phyloP scores from a whole-genome alignment of 1,284 basidiomycete species.

The Fomes fomentarius region DNA sequence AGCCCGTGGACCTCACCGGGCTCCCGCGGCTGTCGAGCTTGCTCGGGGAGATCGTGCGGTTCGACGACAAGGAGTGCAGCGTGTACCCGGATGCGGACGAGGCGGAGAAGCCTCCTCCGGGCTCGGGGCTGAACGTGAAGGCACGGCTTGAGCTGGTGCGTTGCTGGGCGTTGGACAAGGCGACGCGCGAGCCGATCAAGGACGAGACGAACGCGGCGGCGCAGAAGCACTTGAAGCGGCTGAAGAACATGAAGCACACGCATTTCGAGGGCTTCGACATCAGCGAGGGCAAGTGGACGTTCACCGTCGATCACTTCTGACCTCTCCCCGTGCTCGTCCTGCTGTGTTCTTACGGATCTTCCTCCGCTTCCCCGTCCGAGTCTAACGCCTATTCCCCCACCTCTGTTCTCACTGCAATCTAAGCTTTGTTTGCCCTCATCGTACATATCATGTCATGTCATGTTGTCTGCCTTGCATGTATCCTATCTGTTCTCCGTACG shows the following conservation, averaged over 20 bases:
- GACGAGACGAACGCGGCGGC: conserved; percentile 77
- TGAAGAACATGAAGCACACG: conserved; percentile 87
- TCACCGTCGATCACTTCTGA: conserved; percentile 91
- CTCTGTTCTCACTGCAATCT: conserved; percentile 8
- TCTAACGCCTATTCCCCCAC: conserved; percentile 6
- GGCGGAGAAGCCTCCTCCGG: conserved; percentile 78
- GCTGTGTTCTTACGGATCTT: conserved; percentile 14
- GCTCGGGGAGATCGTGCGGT: conserved; percentile 86
- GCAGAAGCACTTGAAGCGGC: conserved; percentile 80
- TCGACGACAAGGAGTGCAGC: conserved; percentile 90
- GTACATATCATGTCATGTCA: not conserved
- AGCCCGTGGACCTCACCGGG: conserved; percentile 91
- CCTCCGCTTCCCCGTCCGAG: not conserved
- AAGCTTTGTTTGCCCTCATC: not conserved
- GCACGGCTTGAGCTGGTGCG: conserved; percentile 81
- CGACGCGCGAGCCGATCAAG: conserved; percentile 88
- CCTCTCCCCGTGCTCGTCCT: conserved; percentile 26
- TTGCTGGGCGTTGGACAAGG: conserved; percentile 93
- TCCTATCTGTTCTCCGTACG: not conserved
- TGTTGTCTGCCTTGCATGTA: conserved; percentile 8
- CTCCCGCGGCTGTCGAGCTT: conserved; percentile 82
- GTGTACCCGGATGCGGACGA: conserved; percentile 92
- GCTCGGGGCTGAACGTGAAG: conserved; percentile 88
- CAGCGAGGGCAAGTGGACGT: conserved; percentile 88
- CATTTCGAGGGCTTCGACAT: conserved; percentile 85